phyloP scores from a whole-genome alignment of 345 rosid genomes.

The Lepidium africanum region DNA sequence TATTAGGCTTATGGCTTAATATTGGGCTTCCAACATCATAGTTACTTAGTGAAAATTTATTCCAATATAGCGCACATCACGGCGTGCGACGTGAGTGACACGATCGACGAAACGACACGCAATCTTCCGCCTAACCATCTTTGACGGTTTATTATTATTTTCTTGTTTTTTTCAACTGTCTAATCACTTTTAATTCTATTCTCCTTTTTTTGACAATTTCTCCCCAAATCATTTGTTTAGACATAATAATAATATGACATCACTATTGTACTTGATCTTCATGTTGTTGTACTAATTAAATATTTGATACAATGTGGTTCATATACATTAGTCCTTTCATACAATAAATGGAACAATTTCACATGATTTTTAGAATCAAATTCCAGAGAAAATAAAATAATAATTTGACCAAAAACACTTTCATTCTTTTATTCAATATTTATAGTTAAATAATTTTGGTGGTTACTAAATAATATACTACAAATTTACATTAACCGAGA shows the following conservation, averaged over 20 bases:
- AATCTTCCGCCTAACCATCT: slow-evolving; percentile 8
- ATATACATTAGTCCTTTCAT: neutral
- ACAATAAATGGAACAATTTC: too few relatives aligned
- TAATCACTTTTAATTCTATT: neutral
- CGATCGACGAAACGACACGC: slow-evolving; percentile 1
- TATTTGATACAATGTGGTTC: neutral
- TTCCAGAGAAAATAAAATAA: too few relatives aligned
- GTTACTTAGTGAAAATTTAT: neutral
- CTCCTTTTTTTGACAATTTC: neutral
- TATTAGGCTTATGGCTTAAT: too few relatives aligned
- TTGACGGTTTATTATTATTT: neutral
- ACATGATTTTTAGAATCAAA: too few relatives aligned
- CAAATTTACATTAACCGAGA: too few relatives aligned
- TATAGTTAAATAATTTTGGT: too few relatives aligned
- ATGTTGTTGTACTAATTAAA: neutral
- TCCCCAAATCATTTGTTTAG: neutral
- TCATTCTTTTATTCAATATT: too few relatives aligned
- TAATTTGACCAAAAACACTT: too few relatives aligned
- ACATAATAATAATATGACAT: too few relatives aligned
- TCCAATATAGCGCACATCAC: slow-evolving; percentile 4
- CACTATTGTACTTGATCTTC: neutral
- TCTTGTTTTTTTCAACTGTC: neutral
- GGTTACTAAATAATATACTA: too few relatives aligned
- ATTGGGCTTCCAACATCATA: too few relatives aligned
- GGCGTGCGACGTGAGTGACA: slow-evolving; percentile 1